phyloP scores from a whole-genome alignment of 495 filamentous ascomycete species.

The Thozetella sp. region DNA sequence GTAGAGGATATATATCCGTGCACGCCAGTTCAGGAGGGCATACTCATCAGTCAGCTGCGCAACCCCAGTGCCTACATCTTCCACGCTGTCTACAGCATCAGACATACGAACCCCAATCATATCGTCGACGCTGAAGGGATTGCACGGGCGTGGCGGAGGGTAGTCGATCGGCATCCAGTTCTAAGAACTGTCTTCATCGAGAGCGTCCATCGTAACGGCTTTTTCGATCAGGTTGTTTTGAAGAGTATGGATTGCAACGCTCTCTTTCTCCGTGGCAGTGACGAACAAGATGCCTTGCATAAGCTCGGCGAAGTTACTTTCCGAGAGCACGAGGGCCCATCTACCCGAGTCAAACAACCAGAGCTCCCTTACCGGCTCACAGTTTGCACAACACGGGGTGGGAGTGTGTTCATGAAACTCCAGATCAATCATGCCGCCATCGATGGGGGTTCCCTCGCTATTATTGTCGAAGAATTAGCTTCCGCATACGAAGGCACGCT shows the following conservation, averaged over 20 bases:
- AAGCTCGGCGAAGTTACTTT: constrained; percentile 9
- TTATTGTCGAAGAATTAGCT: constrained; percentile 30
- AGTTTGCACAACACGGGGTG: constrained; percentile 15
- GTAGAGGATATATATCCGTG: constrained; percentile 46
- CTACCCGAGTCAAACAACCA: constrained; percentile 2
- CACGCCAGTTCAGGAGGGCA: constrained; percentile 68
- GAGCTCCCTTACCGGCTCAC: constrained; percentile 22
- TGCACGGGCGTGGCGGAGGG: constrained; percentile 49
- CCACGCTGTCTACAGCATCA: constrained; percentile 20
- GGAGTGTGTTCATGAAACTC: constrained; percentile 15
- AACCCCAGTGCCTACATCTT: constrained; percentile 17
- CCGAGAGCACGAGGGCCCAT: background rate
- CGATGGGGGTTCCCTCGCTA: constrained; percentile 29
- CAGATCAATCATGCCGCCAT: constrained; percentile 27
- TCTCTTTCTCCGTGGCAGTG: constrained; percentile 8
- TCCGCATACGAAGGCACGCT: constrained; percentile 41
- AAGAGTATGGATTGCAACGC: constrained; percentile 9
- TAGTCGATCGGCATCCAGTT: constrained; percentile 54
- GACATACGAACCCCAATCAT: constrained; percentile 4
- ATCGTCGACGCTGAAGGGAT: constrained; percentile 40
- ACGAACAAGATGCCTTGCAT: constrained; percentile 7
- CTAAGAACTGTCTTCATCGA: constrained; percentile 59
- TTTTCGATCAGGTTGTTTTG: constrained; percentile 23
- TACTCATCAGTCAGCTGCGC: constrained; percentile 22
- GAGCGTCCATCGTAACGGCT: constrained; percentile 49